A percentile compares a stretch with the other conserved stretches of the same genome.
These are phyloP conservation scores for Geranium brycei DNA, from an alignment of 345 rosid genomes.

Conservation along the genomic window DNA sequence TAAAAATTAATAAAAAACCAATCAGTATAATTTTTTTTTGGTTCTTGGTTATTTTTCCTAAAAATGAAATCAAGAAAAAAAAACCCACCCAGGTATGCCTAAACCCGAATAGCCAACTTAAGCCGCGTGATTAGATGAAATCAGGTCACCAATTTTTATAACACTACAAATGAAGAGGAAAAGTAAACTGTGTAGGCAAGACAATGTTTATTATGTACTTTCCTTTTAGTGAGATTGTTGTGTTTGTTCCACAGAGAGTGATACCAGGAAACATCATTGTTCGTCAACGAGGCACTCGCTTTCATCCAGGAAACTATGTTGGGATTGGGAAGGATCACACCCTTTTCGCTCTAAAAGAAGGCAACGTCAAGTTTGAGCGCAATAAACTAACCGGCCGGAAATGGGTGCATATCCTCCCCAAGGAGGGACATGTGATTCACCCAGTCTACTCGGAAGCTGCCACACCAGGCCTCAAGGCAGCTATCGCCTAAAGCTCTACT, in stretches of 20 bases:
- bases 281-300: constrained; percentile 64
- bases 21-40: too few relatives aligned
- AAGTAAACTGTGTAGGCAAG: too few relatives aligned
- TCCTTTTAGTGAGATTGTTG: neutral
- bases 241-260: constrained; percentile 39
- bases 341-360: constrained; percentile 32
- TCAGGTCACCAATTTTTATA: too few relatives aligned
- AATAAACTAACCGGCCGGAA: constrained; percentile 57
- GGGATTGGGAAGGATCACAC: constrained; percentile 38
- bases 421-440: constrained; percentile 65
- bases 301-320: constrained; percentile 79
- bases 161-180: too few relatives aligned
- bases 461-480: neutral
- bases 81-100: too few relatives aligned
- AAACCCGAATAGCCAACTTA: too few relatives aligned
- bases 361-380: constrained; percentile 45
- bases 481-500: too few relatives aligned
- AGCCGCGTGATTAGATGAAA: too few relatives aligned
- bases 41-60: too few relatives aligned
- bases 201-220: too few relatives aligned
- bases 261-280: constrained; percentile 82
- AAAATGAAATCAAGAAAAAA: too few relatives aligned
- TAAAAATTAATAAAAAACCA: too few relatives aligned
- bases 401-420: constrained; percentile 16
- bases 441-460: constrained; percentile 30